Percentiles rank a stretch among this genome's conserved stretches.
These are phyloP conservation scores for Ogataea paradorogensis DNA, from an alignment of 805 yeast species.

Conservation along the genomic window DNA sequence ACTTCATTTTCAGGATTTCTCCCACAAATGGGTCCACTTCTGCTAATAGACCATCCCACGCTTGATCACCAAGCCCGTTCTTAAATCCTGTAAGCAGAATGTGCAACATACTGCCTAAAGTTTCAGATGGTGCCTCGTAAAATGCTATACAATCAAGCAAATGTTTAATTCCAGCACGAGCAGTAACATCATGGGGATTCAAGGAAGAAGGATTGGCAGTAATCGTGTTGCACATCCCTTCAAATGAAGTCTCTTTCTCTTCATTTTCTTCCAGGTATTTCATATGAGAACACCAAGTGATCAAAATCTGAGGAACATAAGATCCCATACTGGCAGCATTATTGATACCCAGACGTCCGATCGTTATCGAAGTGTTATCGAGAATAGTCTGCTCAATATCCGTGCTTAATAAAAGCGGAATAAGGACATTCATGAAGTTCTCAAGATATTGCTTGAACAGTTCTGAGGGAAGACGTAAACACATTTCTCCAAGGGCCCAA, in stretches of 20 bases:
- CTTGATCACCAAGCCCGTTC: slow-evolving; percentile 43
- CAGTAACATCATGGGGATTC: slow-evolving; percentile 41
- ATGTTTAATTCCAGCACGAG: slow-evolving; percentile 45
- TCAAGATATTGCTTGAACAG: slow-evolving; percentile 50
- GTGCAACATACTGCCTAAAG: slow-evolving; percentile 42
- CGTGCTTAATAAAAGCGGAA: slow-evolving; percentile 54
- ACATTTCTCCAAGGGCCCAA: slow-evolving; percentile 91
- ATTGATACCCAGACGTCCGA: slow-evolving; percentile 78
- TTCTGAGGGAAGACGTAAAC: slow-evolving; percentile 51
- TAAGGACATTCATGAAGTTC: slow-evolving; percentile 53
- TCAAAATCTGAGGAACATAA: slow-evolving; percentile 54
- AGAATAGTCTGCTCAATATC: slow-evolving; percentile 61
- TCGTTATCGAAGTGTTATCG: slow-evolving; percentile 86
- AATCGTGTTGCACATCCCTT: slow-evolving; percentile 75
- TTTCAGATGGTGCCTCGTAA: slow-evolving; percentile 49
- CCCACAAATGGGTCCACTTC: slow-evolving; percentile 27
- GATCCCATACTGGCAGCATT: slow-evolving; percentile 58
- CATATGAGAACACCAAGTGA: slow-evolving; percentile 71
- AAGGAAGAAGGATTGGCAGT: slow-evolving; percentile 65
- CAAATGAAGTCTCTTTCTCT: slow-evolving; percentile 84
- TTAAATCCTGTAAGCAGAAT: slow-evolving; percentile 46
- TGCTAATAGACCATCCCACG: slow-evolving; percentile 23
- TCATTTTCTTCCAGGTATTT: slow-evolving; percentile 68
- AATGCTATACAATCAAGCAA: slow-evolving; percentile 60
- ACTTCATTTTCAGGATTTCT: slow-evolving; percentile 26